Conservation (phyloP, 164 flowering plant genomes). For the Taxillus chinensis region DNA sequence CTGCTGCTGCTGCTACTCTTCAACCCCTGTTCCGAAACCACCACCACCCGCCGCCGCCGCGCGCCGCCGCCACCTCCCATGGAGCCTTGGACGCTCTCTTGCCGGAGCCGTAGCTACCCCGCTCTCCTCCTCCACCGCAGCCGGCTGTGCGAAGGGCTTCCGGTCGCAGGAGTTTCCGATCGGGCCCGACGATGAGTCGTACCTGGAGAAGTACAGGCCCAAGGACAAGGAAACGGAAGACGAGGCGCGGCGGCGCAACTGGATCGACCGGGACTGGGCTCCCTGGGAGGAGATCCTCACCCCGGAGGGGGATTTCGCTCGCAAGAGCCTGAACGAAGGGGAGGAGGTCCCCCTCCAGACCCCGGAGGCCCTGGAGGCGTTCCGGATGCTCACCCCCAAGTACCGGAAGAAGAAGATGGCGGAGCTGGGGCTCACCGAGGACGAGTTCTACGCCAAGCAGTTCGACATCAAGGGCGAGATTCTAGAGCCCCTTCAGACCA, state of each 20-base stretch:
- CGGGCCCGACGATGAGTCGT: slow-evolving; percentile 39
- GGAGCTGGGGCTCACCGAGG: slow-evolving; percentile 74
- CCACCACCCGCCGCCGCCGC: slow-evolving; percentile 2
- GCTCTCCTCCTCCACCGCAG: slow-evolving; percentile 7
- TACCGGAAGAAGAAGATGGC: slow-evolving; percentile 62
- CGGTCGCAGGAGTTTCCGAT: slow-evolving; percentile 75
- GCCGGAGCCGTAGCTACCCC: slow-evolving; percentile 4
- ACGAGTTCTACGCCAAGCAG: slow-evolving; percentile 65
- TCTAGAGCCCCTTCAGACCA: slow-evolving; percentile 58
- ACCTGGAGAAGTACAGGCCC: slow-evolving; percentile 43
- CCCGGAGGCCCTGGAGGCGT: slow-evolving; percentile 87
- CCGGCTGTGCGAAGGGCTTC: slow-evolving; percentile 17
- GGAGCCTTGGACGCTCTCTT: not conserved
- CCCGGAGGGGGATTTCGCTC: slow-evolving; percentile 82
- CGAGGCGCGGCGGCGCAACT: slow-evolving; percentile 67
- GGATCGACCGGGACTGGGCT: slow-evolving; percentile 93
- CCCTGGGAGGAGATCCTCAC: slow-evolving; percentile 95
- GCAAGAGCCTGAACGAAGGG: slow-evolving; percentile 76
- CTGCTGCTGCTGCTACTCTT: slow-evolving; percentile 21
- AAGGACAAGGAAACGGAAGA: slow-evolving; percentile 65
- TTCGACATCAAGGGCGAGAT: slow-evolving; percentile 73
- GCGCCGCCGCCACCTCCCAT: slow-evolving; percentile 7
- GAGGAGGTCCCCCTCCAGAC: slow-evolving; percentile 69
- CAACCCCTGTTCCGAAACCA: slow-evolving; percentile 6
- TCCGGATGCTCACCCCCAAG: slow-evolving; percentile 60